A percentile compares a stretch with the other conserved stretches of the same genome.
These are phyloP conservation scores for Leccinum rimulosum DNA, from an alignment of 768 basidiomycete species.

Conservation along the genomic window DNA sequence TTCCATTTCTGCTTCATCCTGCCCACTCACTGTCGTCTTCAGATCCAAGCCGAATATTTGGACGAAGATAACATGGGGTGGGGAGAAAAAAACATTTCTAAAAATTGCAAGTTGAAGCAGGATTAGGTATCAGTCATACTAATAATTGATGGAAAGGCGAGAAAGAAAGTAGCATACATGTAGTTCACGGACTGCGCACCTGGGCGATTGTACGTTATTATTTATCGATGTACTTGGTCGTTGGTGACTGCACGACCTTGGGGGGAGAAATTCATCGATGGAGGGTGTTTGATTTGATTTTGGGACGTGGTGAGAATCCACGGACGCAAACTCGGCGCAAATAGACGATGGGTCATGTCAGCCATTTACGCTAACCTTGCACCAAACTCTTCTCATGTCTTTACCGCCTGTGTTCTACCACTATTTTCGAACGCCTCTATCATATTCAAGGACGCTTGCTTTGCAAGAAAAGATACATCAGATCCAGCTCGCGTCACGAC, in stretches of 20 bases:
- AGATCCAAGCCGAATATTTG: slow-evolving; percentile 25
- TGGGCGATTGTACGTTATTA: not conserved
- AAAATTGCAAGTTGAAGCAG: slow-evolving; percentile 4
- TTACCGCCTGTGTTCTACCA: slow-evolving; percentile 74
- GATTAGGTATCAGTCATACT: not conserved
- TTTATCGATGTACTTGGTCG: not conserved
- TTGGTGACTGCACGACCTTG: not conserved
- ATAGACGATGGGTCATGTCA: not conserved
- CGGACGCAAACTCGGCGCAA: not conserved
- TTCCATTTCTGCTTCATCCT: not conserved
- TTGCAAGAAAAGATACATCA: slow-evolving; percentile 72
- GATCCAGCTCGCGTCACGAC: slow-evolving; percentile 56
- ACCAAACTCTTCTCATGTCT: slow-evolving; percentile 16
- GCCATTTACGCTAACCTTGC: not conserved
- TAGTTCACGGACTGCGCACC: not conserved
- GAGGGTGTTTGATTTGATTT: not conserved
- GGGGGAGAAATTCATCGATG: not conserved
- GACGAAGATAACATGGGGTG: slow-evolving; percentile 30
- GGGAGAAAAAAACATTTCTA: slow-evolving; percentile 15
- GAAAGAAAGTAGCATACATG: not conserved
- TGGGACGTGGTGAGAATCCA: not conserved
- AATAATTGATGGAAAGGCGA: not conserved
- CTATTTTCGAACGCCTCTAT: slow-evolving; percentile 72
- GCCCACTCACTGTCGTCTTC: not conserved
- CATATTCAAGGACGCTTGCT: slow-evolving; percentile 64